Evolutionary conservation across 352 stramenopile genomes (phyloP).

Genomic region (Achlya hypogyna): DNA sequence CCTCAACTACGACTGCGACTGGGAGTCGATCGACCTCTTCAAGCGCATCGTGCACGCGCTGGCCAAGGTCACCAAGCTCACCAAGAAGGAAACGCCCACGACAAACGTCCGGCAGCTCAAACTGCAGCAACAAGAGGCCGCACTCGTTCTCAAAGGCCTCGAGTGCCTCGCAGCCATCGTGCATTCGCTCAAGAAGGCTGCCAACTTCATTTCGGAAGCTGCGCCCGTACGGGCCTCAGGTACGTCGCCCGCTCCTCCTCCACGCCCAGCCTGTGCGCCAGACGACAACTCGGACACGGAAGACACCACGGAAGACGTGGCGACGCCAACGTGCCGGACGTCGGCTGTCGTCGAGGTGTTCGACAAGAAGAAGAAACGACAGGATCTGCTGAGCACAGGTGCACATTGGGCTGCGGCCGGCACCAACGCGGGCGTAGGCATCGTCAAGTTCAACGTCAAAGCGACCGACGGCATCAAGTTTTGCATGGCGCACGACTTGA

Average conservation of each 20-base stretch:
- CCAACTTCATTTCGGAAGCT: constrained; percentile 45
- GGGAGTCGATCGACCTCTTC: constrained; percentile 95
- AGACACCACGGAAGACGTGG: constrained; percentile 9
- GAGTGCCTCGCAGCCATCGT: constrained; percentile 92
- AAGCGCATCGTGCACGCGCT: constrained; percentile 96
- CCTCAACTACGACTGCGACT: constrained; percentile 99
- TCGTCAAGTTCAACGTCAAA: constrained; percentile 18
- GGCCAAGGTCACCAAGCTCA: constrained; percentile 91
- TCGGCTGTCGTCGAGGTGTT: constrained; percentile 62
- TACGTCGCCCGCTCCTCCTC: constrained; percentile 16
- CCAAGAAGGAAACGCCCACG: constrained; percentile 42
- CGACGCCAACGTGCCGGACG: background rate
- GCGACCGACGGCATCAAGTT: constrained; percentile 16
- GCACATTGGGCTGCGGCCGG: background rate
- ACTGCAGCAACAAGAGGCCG: constrained; percentile 59
- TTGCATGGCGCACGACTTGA: background rate
- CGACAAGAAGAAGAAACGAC: constrained; percentile 77
- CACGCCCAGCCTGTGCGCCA: background rate
- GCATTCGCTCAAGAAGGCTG: constrained; percentile 86
- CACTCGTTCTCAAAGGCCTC: constrained; percentile 73
- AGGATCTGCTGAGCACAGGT: constrained; percentile 33
- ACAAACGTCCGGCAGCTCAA: constrained; percentile 40
- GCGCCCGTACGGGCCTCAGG: constrained; percentile 14
- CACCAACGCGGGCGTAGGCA: background rate
- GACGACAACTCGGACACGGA: constrained; percentile 23